These are phyloP conservation scores for Xylaria sp. DNA, from an alignment of 2,329 filamentous ascomycete species.

Conservation along the genomic window DNA sequence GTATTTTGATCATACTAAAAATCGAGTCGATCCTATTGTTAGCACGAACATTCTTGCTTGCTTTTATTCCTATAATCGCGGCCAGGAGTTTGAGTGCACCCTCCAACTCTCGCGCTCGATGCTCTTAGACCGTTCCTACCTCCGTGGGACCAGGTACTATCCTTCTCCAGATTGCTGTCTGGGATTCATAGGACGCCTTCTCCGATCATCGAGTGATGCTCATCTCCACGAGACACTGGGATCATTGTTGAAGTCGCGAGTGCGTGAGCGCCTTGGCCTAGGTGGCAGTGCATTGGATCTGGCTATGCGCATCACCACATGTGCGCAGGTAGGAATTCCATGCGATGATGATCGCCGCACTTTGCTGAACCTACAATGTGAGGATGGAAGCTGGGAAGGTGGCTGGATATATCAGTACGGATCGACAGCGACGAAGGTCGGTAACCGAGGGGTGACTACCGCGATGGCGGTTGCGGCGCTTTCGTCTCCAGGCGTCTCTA, in stretches of 20 bases:
- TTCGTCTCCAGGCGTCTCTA: constrained; percentile 2
- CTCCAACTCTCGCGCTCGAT: constrained; percentile 30
- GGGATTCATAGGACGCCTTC: constrained; percentile 30
- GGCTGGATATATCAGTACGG: constrained; percentile 27
- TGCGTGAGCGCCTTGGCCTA: constrained; percentile 31
- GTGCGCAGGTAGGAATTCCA: constrained; percentile 29
- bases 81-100: constrained; percentile 27
- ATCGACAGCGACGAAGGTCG: constrained; percentile 19
- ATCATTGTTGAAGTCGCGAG: constrained; percentile 26
- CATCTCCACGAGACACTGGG: constrained; percentile 29
- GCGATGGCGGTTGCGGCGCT: constrained; percentile 21
- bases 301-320: constrained; percentile 35
- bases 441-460: constrained; percentile 21
- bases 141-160: constrained; percentile 40
- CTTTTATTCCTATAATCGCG: constrained; percentile 37
- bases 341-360: constrained; percentile 17
- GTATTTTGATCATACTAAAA: constrained; percentile 35
- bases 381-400: constrained; percentile 40
- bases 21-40: constrained; percentile 35
- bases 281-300: constrained; percentile 32
- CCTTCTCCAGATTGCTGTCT: constrained; percentile 37
- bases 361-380: constrained; percentile 34
- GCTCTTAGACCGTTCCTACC: constrained; percentile 32
- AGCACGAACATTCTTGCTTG: constrained; percentile 37
- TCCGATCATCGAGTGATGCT: constrained; percentile 28